Base-by-base conservation (phyloP, 495 filamentous ascomycete genomes). In the Penicillium canariense region DNA sequence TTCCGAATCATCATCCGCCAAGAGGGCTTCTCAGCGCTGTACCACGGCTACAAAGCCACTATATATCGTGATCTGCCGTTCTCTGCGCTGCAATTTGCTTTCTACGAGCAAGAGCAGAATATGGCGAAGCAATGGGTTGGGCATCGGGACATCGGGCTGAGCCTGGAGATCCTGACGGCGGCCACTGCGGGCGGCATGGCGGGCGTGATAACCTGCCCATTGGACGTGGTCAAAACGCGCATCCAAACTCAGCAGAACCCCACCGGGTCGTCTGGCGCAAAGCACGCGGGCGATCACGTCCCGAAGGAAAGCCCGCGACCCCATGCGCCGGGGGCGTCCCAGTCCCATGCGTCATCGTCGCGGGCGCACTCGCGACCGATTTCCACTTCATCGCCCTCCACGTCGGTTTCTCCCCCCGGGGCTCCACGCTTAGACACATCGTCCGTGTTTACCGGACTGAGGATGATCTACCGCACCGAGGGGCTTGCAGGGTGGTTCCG, bases 181-280 rank as follows among this genome's bases (percentile, higher is more conserved):
- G 90, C 88, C 5, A 87, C 84, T n/a, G 94, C 94, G 1, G 94
- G 94, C 49, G 93, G 94, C 23, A 84, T 97, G 72, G 94, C 94
- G 1, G 94, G 94, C 53, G 88, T 94, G 4, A 84, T 98, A 1
- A 97, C 94, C 2, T 96, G 91, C 65, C 94, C 94, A 12, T 81
- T 98, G 58, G 94, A 98, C 65, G 94, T 98, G 4, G 95, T 98
- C 45, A 98, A 98, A 73, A 98, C 94, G 1, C 81, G 94, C 44
- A 86, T 97, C n/a, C 94, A 98, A 68, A 98, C 94, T 1, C 93
- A 97, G 68, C 77, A 94, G 35, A 87, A 94, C 25, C 48, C 62
- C 27, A 39, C 55, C 23, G 48, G 61, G 20, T 57, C 59, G 10
- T 53, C 63, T 8, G 51, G 60, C 39, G 17, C 54, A 2, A 72